Base-by-base conservation (phyloP, 176 grass and related monocot species). In the Avena insularis region DNA sequence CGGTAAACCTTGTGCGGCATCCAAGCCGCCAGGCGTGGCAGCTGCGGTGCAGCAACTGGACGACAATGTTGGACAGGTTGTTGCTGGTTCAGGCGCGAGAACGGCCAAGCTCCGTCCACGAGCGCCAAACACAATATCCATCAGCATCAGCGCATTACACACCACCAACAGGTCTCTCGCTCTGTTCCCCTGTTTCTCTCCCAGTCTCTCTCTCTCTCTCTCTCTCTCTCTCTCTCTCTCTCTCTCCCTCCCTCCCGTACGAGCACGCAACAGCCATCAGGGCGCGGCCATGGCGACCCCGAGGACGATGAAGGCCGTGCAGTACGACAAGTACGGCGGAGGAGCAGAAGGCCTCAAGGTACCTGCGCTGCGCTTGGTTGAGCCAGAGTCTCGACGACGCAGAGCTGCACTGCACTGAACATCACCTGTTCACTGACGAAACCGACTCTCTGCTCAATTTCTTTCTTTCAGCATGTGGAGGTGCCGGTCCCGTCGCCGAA, bases 281-380 rank as follows among this genome's bases (percentile, higher is more conserved):
- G 10, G 25, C 58, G 54, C 12, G 40, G 71, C 87, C 84, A 93
- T 95, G 94, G 94, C 86, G 29, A 47, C 74, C 4, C 79, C 79
- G 23, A 93, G 82, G 74, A 91, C 77, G 23, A 95, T 95, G 93
- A 89, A 31, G 70, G 91, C 93, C 69, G 31, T 87, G 72, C 91
- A 93, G 84, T 95, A 95, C 80, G 91, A 95, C 15, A 93, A 71
- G 70, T 93, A 95, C 5, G 89, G 91, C 6, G 91, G 91, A 3
- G 93, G 86, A 69, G 81, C 91, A 16, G 65, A 90, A 43, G 87
- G 89, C 20, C 89, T 95, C 69, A 90, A 93, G 93, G 93, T 93
- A 87, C 5, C 5, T 2, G 17, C 15, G 14, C 5, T 2, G 17
- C 15, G 14, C 53, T 55, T 55, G 53, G 53, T 15, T 55, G 14